Evolutionary conservation across 208 protist genomes (phyloP), one percentile per base, ranked within the genome.

Genomic region (Polymyxa betae): DNA sequence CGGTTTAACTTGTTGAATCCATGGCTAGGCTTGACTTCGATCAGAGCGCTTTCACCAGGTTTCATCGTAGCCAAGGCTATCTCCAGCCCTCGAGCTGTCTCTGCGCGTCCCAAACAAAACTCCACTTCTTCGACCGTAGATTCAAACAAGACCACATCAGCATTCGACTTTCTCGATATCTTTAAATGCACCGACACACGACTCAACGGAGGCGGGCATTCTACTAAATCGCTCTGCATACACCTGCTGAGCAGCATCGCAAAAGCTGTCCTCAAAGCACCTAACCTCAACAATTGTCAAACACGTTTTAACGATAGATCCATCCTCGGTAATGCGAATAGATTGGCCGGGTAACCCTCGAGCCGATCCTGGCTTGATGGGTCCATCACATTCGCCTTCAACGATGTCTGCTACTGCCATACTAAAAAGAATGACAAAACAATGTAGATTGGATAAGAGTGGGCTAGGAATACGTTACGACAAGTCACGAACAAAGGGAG

Each of bases 41-140:
- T n/a, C 5, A 35, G 5, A 35, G 72, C n/a, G 10, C 72, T 5
- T 35, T 82, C 72, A 20, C 72, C 72, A 43, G n/a, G 5, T 45
- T 43, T 35, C 72, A 82, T 82, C 16, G 72, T 82, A 82, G 16
- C 72, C n/a, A 82, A n/a, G 35, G 16, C 5, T n/a, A 82, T 82
- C n/a, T 82, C 72, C 16, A 82, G 72, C 16, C 72, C 72, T 35
- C 72, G 5, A 35, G 72, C 72, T 20, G 72, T 82, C n/a, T 82
- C 72, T 12, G 72, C 5, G 10, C 72, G 72, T n/a, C 72, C 72
- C n/a, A 82, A 43, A 82, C 72, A 43, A n/a, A 82, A 45, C 5
- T 82, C 72, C 35, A 82, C 72, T 43, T 82, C 72, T n/a, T 82
- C 72, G 72, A 38, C 16, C 40, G 72, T 5, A 5, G 49, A 60